Evolutionary conservation across 1,284 basidiomycete genomes (phyloP).

Genomic region (Papiliotrema flavescens): DNA sequence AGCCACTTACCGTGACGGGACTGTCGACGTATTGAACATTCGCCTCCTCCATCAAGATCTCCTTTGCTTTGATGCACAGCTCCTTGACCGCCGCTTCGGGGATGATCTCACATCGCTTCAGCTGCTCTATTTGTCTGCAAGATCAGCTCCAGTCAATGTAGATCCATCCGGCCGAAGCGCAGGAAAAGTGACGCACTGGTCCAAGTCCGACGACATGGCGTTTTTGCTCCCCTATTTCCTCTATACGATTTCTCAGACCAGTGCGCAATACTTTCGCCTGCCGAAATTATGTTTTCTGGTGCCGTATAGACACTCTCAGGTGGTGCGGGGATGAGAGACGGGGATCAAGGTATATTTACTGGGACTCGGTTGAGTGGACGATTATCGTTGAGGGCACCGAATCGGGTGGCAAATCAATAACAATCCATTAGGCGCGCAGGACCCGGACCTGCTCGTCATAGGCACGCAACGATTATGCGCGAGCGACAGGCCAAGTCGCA

Average conservation of each 20-base stretch:
- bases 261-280: too few relatives aligned
- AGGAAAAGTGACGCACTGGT: conserved; percentile 27
- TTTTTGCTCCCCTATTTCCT: too few relatives aligned
- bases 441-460: background rate
- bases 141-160: background rate
- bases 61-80: conserved; percentile 89
- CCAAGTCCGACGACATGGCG: conserved; percentile 38
- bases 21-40: conserved; percentile 96
- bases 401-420: conserved; percentile 1
- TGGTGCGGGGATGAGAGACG: background rate
- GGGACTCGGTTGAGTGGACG: too few relatives aligned
- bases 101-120: conserved; percentile 85
- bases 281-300: too few relatives aligned
- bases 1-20: conserved; percentile 77
- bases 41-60: conserved; percentile 94
- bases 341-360: too few relatives aligned
- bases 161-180: background rate
- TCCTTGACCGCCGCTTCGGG: conserved; percentile 89
- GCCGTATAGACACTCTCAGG: too few relatives aligned
- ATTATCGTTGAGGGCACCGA: too few relatives aligned
- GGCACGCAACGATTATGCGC: too few relatives aligned
- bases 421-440: background rate
- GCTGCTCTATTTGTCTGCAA: conserved; percentile 71
- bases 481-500: too few relatives aligned
- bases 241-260: too few relatives aligned